These are phyloP conservation scores for Curvularia verruculosa DNA, from an alignment of 2,329 filamentous ascomycete species.

Conservation along the genomic window DNA sequence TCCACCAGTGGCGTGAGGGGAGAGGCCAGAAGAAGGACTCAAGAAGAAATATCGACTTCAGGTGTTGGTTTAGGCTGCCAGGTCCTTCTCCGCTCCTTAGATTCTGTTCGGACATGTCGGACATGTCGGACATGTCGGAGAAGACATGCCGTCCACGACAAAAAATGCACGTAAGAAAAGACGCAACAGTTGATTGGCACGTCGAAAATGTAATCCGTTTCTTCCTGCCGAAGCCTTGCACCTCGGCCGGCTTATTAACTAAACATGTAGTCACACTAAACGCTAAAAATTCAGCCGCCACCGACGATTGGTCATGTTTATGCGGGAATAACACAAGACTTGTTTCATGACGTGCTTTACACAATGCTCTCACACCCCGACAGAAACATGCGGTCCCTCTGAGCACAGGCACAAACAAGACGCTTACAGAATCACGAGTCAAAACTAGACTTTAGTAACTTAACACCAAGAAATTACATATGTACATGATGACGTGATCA, in stretches of 20 bases:
- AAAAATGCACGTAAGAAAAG: background rate
- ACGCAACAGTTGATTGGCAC: background rate
- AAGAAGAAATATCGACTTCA: background rate
- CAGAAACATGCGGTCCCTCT: too few relatives aligned
- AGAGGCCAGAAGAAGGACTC: background rate
- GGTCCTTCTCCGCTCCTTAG: background rate
- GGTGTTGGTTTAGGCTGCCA: background rate
- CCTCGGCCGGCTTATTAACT: background rate
- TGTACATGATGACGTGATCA: too few relatives aligned
- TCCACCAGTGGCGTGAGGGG: background rate
- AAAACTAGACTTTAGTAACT: too few relatives aligned
- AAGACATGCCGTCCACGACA: background rate
- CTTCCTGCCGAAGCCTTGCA: background rate
- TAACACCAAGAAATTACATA: too few relatives aligned
- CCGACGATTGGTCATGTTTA: background rate
- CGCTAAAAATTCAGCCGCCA: background rate
- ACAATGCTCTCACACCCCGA: too few relatives aligned
- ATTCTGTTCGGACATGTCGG: background rate
- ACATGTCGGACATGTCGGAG: background rate
- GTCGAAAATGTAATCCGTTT: background rate
- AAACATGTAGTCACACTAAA: background rate
- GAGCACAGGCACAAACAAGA: too few relatives aligned
- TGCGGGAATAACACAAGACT: constrained; percentile 6
- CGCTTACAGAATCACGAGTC: too few relatives aligned
- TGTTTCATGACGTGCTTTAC: constrained; percentile 21